Evolutionary conservation across 2,329 filamentous ascomycete genomes (phyloP), one percentile per base, ranked within the genome.

Genomic region (Keithomyces neogunnii): DNA sequence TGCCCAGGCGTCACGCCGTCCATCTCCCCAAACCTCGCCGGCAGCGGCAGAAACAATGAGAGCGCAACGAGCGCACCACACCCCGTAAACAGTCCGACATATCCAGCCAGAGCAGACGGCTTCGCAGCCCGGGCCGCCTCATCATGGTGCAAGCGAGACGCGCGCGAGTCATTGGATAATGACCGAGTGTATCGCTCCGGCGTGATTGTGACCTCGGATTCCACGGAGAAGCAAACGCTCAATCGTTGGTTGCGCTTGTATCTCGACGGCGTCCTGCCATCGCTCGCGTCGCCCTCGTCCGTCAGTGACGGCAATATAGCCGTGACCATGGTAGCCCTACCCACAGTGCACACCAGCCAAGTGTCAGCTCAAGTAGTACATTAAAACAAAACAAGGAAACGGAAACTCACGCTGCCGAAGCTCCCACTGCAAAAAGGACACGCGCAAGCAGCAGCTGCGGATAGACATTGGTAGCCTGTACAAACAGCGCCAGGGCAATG

Each of bases 1-100:
- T 86, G 72, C 1, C 81, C 83, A 26, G 86, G 84, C 0, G 84
- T 86, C 8, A 86, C 75, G n/a, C 86, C 88, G 40, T 83, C 75
- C 31, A 84, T 75, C 61, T 85, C 81, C 30, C 77, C 77, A 63
- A 97, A 95, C 35, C 79, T 78, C 2, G 89, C 86, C 0, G 93
- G 93, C 19, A 99, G 77, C 5, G 92, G 93, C 11, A 99, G 76
- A 63, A 99, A 97, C 35, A 93, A 62, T 0, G 75, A 69, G 32
- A 99, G 73, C 9, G 93, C 90, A 4, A 99, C 77, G 4, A 99
- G 76, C 11, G 93, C 93, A 54, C 93, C 93, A 60, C 88, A 89
- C 29, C 93, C 93, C 6, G 93, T 96, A 64, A 95, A 95, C 53
- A 96, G 74, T 4, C 93, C 93, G 4, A 99, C 93, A 48, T 91